Conservation (phyloP, 1,284 basidiomycete species). For the Cerioporus squamosus region DNA sequence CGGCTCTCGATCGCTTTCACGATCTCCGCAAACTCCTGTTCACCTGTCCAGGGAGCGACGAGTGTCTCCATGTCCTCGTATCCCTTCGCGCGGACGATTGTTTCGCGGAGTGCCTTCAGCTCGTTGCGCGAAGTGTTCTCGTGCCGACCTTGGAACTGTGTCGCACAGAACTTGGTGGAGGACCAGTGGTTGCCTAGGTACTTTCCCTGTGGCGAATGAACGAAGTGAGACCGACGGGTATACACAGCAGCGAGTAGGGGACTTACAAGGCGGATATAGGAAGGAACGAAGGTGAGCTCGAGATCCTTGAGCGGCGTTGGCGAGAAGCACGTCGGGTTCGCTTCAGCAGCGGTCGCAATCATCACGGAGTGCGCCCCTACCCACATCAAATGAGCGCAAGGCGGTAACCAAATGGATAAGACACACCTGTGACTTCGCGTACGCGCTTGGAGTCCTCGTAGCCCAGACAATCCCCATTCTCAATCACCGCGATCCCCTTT, state of each 20-base stretch:
- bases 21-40: slow-evolving; percentile 63
- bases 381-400: neutral
- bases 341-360: slow-evolving; percentile 94
- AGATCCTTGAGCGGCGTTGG: slow-evolving; percentile 70
- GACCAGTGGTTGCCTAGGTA: slow-evolving; percentile 83
- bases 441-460: slow-evolving; percentile 81
- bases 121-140: slow-evolving; percentile 59
- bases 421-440: slow-evolving; percentile 72
- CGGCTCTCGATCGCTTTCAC: slow-evolving; percentile 56
- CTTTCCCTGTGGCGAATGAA: slow-evolving; percentile 45
- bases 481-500: slow-evolving; percentile 81
- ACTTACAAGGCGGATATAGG: slow-evolving; percentile 78
- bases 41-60: slow-evolving; percentile 61
- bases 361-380: slow-evolving; percentile 90
- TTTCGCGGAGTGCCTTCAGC: slow-evolving; percentile 58
- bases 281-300: slow-evolving; percentile 73
- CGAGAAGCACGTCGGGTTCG: slow-evolving; percentile 90
- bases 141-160: slow-evolving; percentile 74
- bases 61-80: slow-evolving; percentile 64
- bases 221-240: neutral
- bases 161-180: slow-evolving; percentile 92
- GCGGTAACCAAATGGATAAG: neutral
- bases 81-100: slow-evolving; percentile 65
- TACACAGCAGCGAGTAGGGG: too few species aligned
- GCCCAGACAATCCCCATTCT: slow-evolving; percentile 92